phyloP scores from a whole-genome alignment of 805 yeast genomes.

The Kregervanrija fluxuum region DNA sequence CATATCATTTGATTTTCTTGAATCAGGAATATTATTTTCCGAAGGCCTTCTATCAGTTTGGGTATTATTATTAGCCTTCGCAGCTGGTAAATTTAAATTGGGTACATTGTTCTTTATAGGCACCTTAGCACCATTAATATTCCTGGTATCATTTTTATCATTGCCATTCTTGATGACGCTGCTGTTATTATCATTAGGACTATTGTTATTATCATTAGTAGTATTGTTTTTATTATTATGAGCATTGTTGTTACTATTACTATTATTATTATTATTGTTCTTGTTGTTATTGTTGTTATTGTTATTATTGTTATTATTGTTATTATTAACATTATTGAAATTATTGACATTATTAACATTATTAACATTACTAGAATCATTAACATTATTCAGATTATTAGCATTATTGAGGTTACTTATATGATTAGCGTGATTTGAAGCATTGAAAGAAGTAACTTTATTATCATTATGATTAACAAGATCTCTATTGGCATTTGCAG shows the following conservation, averaged over 20 bases:
- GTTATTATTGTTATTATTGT: neutral
- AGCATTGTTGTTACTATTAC: neutral
- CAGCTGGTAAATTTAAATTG: no score
- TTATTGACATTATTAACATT: neutral
- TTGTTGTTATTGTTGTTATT: neutral
- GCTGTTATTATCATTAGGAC: neutral
- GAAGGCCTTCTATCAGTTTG: no score
- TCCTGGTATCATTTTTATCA: neutral
- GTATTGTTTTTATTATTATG: neutral
- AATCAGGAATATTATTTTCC: no score
- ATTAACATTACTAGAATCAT: neutral
- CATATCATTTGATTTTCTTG: neutral
- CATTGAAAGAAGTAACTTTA: no score
- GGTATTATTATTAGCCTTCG: no score
- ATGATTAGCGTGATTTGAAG: no score
- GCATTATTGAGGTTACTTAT: no score
- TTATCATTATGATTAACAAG: no score
- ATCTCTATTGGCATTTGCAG: neutral
- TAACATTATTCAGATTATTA: neutral
- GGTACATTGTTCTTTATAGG: neutral
- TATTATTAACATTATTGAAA: no score
- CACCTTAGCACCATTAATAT: neutral
- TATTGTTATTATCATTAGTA: neutral
- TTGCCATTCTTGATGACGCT: neutral
- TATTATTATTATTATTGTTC: neutral